Evolutionary conservation across 1,284 basidiomycete species (phyloP).

Genomic region (Wolfiporia cocos): DNA sequence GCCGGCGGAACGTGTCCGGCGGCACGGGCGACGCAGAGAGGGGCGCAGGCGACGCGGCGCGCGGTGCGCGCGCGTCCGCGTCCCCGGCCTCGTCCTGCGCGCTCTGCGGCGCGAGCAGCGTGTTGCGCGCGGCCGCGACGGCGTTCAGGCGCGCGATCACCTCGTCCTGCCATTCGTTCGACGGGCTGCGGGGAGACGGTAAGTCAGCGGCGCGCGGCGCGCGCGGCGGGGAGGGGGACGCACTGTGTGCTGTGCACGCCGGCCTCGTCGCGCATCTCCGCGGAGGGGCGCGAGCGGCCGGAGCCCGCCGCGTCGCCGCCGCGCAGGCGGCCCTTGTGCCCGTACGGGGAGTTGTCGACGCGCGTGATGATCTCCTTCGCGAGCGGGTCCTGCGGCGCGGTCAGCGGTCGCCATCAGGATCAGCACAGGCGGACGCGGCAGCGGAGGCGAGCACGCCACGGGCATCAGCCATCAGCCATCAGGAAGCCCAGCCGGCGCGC

Average conservation of each 20-base stretch:
- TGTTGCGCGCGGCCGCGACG: slow-evolving; percentile 20
- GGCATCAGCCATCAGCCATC: not conserved
- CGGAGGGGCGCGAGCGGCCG: slow-evolving; percentile 17
- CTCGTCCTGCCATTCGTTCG: slow-evolving; percentile 75
- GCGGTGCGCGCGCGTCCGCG: slow-evolving; percentile 2
- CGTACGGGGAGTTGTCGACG: slow-evolving; percentile 72
- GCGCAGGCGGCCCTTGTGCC: slow-evolving; percentile 55
- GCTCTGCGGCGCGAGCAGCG: slow-evolving; percentile 17
- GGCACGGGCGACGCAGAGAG: slow-evolving; percentile 2
- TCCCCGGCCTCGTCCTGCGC: slow-evolving; percentile 10
- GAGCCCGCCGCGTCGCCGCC: slow-evolving; percentile 20
- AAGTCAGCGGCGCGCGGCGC: not conserved
- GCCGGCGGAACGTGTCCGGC: slow-evolving; percentile 13
- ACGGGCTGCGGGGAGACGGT: slow-evolving; percentile 43
- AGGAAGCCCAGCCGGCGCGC: not conserved
- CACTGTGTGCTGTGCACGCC: slow-evolving; percentile 55
- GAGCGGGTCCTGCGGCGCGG: slow-evolving; percentile 48
- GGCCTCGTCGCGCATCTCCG: slow-evolving; percentile 23
- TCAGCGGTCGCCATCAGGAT: slow-evolving; percentile 6
- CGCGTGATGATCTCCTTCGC: slow-evolving; percentile 71
- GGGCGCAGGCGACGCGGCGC: slow-evolving; percentile 8
- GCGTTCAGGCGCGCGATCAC: slow-evolving; percentile 35
- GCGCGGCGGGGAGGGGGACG: slow-evolving; percentile 20
- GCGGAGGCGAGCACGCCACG: no score
- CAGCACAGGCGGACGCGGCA: no score